Evolutionary conservation across 2,329 filamentous ascomycete species (phyloP).

Genomic region (Xylaria polymorpha): DNA sequence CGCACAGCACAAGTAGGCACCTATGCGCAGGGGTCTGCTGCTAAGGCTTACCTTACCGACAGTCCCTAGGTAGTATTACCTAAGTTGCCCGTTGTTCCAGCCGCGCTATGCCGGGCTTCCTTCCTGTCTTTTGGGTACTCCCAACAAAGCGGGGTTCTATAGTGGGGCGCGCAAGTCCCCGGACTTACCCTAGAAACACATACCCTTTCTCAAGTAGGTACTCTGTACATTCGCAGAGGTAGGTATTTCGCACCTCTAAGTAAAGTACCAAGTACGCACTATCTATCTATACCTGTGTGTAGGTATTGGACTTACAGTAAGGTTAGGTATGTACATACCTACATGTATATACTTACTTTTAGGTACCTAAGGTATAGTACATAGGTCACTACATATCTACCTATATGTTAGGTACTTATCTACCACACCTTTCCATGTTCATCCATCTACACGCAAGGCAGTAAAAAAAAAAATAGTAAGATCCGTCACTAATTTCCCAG

Average conservation of each 20-base stretch:
- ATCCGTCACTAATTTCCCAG: neutral
- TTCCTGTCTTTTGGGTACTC: neutral
- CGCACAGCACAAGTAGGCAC: neutral
- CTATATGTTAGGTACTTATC: neutral
- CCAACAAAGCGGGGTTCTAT: neutral
- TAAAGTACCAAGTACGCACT: no score
- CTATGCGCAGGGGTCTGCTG: neutral
- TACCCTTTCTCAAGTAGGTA: slow-evolving; percentile 1
- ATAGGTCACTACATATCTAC: neutral
- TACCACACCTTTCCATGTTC: neutral
- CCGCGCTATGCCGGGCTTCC: neutral
- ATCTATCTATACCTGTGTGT: no score
- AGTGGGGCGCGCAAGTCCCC: neutral
- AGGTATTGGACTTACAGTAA: no score
- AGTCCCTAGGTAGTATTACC: neutral
- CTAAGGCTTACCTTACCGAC: neutral
- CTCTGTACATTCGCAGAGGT: no score
- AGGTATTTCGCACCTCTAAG: no score
- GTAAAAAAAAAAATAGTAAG: neutral
- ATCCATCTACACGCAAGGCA: neutral
- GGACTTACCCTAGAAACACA: slow-evolving; percentile 25
- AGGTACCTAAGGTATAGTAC: neutral
- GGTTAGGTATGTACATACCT: no score
- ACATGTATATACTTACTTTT: neutral
- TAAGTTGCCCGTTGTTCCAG: neutral